Evolutionary conservation across 192 early-diverging fungal genomes (phyloP), one percentile per base, ranked within the genome.

Genomic region (Haplosporangium gracile): DNA sequence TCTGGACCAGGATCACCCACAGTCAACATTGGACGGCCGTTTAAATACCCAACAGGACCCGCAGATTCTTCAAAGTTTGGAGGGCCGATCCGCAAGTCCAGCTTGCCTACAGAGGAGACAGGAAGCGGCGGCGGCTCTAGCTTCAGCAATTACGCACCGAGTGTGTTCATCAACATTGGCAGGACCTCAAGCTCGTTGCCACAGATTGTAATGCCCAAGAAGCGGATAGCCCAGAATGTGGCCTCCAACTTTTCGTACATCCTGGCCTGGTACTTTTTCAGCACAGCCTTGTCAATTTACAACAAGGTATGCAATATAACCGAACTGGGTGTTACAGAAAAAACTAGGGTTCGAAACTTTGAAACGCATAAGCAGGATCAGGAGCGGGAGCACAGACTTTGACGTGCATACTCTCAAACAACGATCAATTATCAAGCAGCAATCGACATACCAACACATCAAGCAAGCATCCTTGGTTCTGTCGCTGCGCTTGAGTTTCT

Each of bases 241-340:
- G 71, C 70, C 13, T 76, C 79, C 40, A 92, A 91, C 45, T 3
- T 90, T 32, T 60, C 73, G 4, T 92, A 91, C 76, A 93, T 93
- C 55, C 72, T 81, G 20, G 72, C 83, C 0, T 97, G 96, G 96
- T 97, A 95, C 84, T 90, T 92, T 32, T 95, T 94, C 60, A 96
- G 95, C 22, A 92, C 96, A 0, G 88, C 90, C 5, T 90, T 97
- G 36, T 92, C 93, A 24, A 85, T 97, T n/a, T 97, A 95, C 91
- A 97, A 97, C 89, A 97, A 96, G 80, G 84, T 81, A 81, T 43
- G 55, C 26, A 65, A 22, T 68, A 18, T 18, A 20, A 45, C 60
- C 60, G 15, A 8, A 29, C n/a, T 65, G 60, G 60, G 60, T 65
- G 11, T 11, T 29, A 65, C 60, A 65, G 24, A 65, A 32, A 65